Conservation (phyloP, 768 basidiomycete species). For the Pleurotus sapidus region DNA sequence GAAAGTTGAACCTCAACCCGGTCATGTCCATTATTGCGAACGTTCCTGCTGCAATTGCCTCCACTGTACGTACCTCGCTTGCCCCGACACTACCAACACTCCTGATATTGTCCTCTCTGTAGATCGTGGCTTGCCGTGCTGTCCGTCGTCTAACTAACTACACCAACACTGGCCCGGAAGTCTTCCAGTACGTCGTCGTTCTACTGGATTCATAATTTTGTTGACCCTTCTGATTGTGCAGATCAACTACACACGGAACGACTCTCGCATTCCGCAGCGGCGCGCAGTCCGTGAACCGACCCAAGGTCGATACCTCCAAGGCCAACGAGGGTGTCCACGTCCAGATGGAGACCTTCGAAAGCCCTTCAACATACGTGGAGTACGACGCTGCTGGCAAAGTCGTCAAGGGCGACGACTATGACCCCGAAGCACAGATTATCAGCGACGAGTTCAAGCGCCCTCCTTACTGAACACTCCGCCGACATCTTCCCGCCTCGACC, state of each 20-base stretch:
- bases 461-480: slow-evolving; percentile 30
- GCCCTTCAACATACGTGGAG: slow-evolving; percentile 38
- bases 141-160: slow-evolving; percentile 68
- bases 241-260: slow-evolving; percentile 45
- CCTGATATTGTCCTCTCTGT: background rate
- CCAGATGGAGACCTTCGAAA: slow-evolving; percentile 31
- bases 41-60: slow-evolving; percentile 53
- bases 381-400: slow-evolving; percentile 59
- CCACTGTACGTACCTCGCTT: slow-evolving; percentile 44
- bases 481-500: background rate
- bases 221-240: background rate
- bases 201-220: too few relatives aligned
- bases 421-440: slow-evolving; percentile 58
- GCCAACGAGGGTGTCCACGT: slow-evolving; percentile 39
- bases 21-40: slow-evolving; percentile 56
- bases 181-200: slow-evolving; percentile 46
- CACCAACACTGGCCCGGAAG: slow-evolving; percentile 42
- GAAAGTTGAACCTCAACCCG: slow-evolving; percentile 48
- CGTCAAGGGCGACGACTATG: slow-evolving; percentile 42
- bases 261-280: slow-evolving; percentile 59
- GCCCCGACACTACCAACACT: background rate
- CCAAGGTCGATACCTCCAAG: slow-evolving; percentile 29
- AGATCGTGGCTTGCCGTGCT: slow-evolving; percentile 61
- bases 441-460: slow-evolving; percentile 65
- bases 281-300: slow-evolving; percentile 24